phyloP scores from a whole-genome alignment of 345 rosid genomes.

The Bruguiera gymnorhiza region DNA sequence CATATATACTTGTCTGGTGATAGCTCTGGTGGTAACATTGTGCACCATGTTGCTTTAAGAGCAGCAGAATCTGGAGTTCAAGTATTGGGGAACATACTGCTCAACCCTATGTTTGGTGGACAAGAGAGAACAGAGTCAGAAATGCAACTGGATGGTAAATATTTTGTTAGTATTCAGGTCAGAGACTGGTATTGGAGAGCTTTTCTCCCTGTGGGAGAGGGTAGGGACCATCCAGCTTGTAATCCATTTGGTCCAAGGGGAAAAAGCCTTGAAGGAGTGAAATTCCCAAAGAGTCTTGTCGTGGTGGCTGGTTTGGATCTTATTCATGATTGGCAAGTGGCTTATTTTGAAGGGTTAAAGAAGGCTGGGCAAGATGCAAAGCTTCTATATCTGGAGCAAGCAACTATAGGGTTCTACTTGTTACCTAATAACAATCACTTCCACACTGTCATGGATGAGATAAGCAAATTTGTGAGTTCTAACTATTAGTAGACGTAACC shows the following conservation, averaged over 20 bases:
- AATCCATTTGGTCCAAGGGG: conserved; percentile 76
- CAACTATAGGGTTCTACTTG: conserved; percentile 82
- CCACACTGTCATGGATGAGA: conserved; percentile 73
- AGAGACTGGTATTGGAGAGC: conserved; percentile 98
- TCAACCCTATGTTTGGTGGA: conserved; percentile 97
- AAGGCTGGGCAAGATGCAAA: conserved; percentile 67
- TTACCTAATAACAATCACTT: conserved; percentile 77
- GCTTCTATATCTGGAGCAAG: conserved; percentile 60
- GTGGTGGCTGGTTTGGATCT: conserved; percentile 91
- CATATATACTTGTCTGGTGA: conserved; percentile 83
- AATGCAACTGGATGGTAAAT: conserved; percentile 69
- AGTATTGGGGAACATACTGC: conserved; percentile 66
- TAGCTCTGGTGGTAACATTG: conserved; percentile 95
- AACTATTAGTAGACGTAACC: conserved; percentile 32
- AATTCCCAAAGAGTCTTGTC: conserved; percentile 73
- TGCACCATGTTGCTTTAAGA: conserved; percentile 68
- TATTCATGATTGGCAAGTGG: conserved; percentile 75
- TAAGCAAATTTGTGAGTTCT: conserved; percentile 55
- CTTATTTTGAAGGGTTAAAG: conserved; percentile 67
- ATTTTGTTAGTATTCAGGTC: conserved; percentile 65
- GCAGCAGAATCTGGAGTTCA: conserved; percentile 60
- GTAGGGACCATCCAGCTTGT: conserved; percentile 87
- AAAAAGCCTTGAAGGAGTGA: conserved; percentile 49
- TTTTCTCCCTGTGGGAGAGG: conserved; percentile 70
- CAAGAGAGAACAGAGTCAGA: conserved; percentile 80